These are phyloP conservation scores for Sinapis alba DNA, from an alignment of 441 rosid genomes.

Conservation along the genomic window DNA sequence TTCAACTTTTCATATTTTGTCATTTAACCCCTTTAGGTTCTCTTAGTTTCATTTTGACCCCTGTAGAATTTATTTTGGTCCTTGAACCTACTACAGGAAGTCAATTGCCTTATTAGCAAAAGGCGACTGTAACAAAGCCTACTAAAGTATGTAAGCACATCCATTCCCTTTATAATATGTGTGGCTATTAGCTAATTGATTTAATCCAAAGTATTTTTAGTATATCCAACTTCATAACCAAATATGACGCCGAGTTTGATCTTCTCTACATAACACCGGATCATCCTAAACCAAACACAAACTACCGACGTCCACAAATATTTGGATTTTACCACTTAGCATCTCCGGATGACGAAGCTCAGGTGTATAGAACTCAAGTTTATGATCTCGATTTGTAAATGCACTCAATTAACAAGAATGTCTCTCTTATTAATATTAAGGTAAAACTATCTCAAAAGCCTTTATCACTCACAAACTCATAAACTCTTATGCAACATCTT, in stretches of 20 bases:
- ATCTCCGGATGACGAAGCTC: neutral
- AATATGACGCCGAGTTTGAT: neutral
- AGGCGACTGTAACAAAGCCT: neutral
- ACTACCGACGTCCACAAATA: too few species aligned
- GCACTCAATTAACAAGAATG: too few species aligned
- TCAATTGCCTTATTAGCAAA: neutral
- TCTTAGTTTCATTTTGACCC: neutral
- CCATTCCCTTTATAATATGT: neutral
- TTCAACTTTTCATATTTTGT: slow-evolving; percentile 3
- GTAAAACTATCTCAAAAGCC: too few species aligned
- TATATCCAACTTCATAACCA: neutral
- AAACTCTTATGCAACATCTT: too few species aligned
- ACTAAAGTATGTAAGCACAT: neutral
- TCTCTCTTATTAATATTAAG: too few species aligned
- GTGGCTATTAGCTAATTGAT: neutral
- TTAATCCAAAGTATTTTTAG: neutral
- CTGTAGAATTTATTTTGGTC: neutral
- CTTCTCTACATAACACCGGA: neutral
- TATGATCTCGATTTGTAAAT: too few species aligned
- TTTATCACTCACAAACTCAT: too few species aligned
- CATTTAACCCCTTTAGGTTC: neutral
- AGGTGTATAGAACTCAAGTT: neutral
- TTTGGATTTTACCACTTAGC: neutral
- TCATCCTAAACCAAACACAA: neutral
- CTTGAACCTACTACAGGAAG: neutral